Evolutionary conservation across 2,329 filamentous ascomycete species (phyloP), one percentile per base, ranked within the genome.

Genomic region (Beauveria varroae): DNA sequence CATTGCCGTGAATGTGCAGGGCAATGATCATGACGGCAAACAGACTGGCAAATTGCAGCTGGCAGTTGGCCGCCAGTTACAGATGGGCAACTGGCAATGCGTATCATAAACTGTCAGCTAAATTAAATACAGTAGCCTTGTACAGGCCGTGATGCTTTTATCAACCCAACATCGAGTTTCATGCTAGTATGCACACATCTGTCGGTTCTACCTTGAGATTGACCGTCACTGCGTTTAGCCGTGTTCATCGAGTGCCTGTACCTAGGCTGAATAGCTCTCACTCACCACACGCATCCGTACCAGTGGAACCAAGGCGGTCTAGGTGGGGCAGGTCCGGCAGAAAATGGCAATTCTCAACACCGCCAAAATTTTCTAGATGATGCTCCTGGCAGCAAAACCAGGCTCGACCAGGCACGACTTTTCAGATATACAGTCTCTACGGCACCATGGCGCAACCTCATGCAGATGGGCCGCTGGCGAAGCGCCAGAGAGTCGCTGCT

Each of bases 401-500:
- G 40, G 64, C 60, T 62, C 65, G 58, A 62, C 47, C 63, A 63
- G 67, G 64, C 54, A 54, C 65, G 64, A 61, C 47, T 49, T 62
- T 63, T 12, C 14, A 8, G 34, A 24, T 3, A 59, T 10, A 43
- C 5, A 55, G 51, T 57, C 28, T 49, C 37, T 20, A 54, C 61
- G 62, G 56, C 68, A 75, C 66, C 64, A 86, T 86, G 83, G 80
- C 81, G 69, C 81, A 83, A 70, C 82, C 82, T 55, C 80, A 82
- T 61, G 77, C 79, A 66, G 83, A 86, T 67, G 77, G 80, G 63
- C 89, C 86, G 59, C 75, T 88, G 67, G 81, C 81, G 63, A 97
- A 97, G 79, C 86, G 92, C 65, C 89, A 91, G 75, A 92, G 88
- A 77, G 77, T 86, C 62, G 75, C 78, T 64, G 74, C 79, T 9